Evolutionary conservation across 2,329 filamentous ascomycete species (phyloP).

Genomic region (Magnaporthiopsis rhizophila): DNA sequence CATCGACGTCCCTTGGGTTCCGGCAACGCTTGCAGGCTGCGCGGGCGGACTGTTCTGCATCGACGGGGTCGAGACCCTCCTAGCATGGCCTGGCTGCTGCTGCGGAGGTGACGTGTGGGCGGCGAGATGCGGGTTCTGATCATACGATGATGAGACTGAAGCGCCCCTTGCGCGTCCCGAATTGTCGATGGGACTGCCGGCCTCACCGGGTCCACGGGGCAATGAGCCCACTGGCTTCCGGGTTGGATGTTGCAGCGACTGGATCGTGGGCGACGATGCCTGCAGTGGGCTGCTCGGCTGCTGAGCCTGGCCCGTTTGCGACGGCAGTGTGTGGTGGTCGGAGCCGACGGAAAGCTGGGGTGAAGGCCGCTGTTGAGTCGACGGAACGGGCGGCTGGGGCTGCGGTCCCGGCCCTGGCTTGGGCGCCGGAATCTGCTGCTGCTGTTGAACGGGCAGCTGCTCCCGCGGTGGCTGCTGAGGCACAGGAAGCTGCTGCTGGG

Average conservation of each 20-base stretch:
- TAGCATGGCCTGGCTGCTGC: background rate
- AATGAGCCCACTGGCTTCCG: conserved; percentile 6
- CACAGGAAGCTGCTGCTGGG: conserved; percentile 9
- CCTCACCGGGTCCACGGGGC: background rate
- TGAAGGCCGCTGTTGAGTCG: background rate
- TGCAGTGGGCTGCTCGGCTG: background rate
- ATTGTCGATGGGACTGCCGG: background rate
- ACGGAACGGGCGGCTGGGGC: background rate
- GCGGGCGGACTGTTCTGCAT: background rate
- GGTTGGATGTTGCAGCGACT: background rate
- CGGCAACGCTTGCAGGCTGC: background rate
- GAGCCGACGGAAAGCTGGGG: background rate
- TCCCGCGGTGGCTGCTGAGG: background rate
- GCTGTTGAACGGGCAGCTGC: conserved; percentile 4
- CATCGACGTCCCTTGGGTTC: background rate
- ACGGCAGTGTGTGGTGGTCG: conserved; percentile 6
- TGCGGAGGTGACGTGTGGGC: conserved; percentile 1
- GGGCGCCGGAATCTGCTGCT: conserved; percentile 9
- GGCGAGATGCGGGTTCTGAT: conserved; percentile 8
- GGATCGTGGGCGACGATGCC: background rate
- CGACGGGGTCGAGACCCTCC: conserved; percentile 7
- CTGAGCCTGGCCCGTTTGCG: conserved; percentile 3
- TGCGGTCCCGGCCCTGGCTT: conserved; percentile 10
- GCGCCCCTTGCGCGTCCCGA: background rate
- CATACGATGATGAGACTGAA: conserved; percentile 6